Conservation (phyloP, 768 basidiomycete genomes). For the Lactarius hengduanensis region DNA sequence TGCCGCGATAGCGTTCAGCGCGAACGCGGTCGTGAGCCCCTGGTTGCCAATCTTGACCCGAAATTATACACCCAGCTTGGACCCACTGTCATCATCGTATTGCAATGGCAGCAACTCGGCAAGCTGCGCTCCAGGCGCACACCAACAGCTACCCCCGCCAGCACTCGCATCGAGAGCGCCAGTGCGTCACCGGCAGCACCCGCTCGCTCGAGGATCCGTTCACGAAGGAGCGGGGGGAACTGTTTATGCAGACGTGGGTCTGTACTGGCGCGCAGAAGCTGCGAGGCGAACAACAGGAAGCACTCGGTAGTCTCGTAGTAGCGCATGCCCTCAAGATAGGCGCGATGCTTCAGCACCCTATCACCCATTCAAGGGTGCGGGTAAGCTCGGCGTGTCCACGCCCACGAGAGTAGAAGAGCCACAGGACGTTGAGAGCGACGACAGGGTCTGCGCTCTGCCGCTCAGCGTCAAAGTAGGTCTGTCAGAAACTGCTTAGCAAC, state of each 20-base stretch:
- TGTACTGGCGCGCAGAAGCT: constrained; percentile 41
- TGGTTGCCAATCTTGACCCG: constrained; percentile 54
- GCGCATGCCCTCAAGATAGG: constrained; percentile 53
- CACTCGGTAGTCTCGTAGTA: constrained; percentile 54
- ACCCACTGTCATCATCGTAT: constrained; percentile 54
- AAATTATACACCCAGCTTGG: constrained; percentile 58
- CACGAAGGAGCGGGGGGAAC: constrained; percentile 43
- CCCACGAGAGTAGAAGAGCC: constrained; percentile 52
- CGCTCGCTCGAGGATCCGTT: constrained; percentile 49
- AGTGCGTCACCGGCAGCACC: constrained; percentile 51
- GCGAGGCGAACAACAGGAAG: constrained; percentile 51
- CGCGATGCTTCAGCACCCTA: constrained; percentile 50
- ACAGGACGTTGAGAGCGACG: constrained; percentile 51
- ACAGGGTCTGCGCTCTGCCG: constrained; percentile 55
- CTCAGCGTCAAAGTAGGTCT: constrained; percentile 54
- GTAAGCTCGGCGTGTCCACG: constrained; percentile 45
- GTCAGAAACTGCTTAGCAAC: constrained; percentile 13
- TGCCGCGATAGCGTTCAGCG: constrained; percentile 48
- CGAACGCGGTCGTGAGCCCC: constrained; percentile 53
- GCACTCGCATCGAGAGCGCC: constrained; percentile 56
- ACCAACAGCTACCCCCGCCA: constrained; percentile 44
- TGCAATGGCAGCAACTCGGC: constrained; percentile 48
- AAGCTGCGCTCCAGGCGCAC: constrained; percentile 44
- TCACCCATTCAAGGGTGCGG: constrained; percentile 48
- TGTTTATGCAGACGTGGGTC: constrained; percentile 39